Conservation (phyloP, 768 basidiomycete genomes). For the Trametes cubensis region DNA sequence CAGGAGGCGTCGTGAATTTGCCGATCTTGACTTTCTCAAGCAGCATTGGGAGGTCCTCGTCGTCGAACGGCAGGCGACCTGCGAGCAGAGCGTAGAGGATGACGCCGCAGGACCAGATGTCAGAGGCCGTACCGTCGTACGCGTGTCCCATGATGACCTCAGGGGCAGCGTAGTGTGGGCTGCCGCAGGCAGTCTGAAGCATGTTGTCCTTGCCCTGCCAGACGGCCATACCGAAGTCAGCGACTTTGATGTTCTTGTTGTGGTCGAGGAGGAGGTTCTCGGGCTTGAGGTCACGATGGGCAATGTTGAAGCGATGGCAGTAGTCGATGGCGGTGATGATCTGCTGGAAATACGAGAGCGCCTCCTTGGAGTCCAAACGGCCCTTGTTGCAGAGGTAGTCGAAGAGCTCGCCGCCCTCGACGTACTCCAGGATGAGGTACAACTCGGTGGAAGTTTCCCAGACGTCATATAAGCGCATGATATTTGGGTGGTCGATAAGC, state of each 20-base stretch:
- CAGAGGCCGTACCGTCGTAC: constrained; percentile 86
- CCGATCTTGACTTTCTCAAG: constrained; percentile 80
- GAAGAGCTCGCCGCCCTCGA: constrained; percentile 93
- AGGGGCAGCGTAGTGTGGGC: constrained; percentile 93
- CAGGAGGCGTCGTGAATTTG: constrained; percentile 70
- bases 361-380: constrained; percentile 68
- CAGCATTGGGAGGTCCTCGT: constrained; percentile 78
- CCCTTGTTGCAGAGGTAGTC: constrained; percentile 86
- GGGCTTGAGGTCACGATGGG: constrained; percentile 92
- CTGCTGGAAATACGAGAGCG: constrained; percentile 87
- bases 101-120: constrained; percentile 97
- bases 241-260: constrained; percentile 88
- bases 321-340: constrained; percentile 91
- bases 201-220: constrained; percentile 72
- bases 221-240: constrained; percentile 97
- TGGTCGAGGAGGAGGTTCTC: constrained; percentile 90
- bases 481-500: constrained; percentile 92
- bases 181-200: constrained; percentile 87
- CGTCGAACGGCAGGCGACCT: constrained; percentile 90
- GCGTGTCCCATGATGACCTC: constrained; percentile 83
- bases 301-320: constrained; percentile 92
- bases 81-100: constrained; percentile 89
- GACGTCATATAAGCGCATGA: constrained; percentile 93
- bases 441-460: constrained; percentile 92
- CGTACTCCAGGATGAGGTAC: constrained; percentile 92